Base-by-base conservation (phyloP, 306 rosid species). In the Lathyrus sativus region DNA sequence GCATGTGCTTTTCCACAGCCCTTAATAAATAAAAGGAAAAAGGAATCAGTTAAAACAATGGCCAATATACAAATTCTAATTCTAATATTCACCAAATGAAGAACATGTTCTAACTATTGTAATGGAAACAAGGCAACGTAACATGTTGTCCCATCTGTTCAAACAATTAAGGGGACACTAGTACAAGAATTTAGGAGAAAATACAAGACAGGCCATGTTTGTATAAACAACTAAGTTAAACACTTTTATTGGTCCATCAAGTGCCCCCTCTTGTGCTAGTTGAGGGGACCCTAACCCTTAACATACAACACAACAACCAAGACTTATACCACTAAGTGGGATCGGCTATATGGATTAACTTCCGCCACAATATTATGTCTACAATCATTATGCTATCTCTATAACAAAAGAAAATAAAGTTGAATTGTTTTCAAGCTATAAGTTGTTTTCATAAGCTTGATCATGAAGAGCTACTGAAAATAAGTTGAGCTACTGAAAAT, bases 1-100 rank as follows among this genome's bases (percentile, higher is more conserved):
- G 88, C 88, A 79, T 79, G 81, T 90, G 88, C 72, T 83, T 88
- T 74, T 95, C 95, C 35, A 85, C 88, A 51, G 89, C 91, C 86
- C 97, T 83, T 42, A 22, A 60, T 65, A 49, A 51, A 39, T 17
- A 49, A 35, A 77, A 57, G 46, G 42, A 48, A 6, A 50, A 18
- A 19, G 33, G 76, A 73, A 50, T 75, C 79, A 70, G 59, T 59
- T 64, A 37, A 31, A 74, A 26, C 15, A 24, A 24, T 45, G 17
- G 24, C 57, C 45, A 17, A 42, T 5, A 58, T 33, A 19, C 59
- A 55, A 3, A 53, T 54, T 43, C 75, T 28, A 26, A 60, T 43
- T 35, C 75, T 28, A 26, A 66, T 43, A 19, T 35, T 33, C 58
- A 65, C 17, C 67, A 15, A 63, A 43, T 46, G 62, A n/a, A 61